Evolutionary conservation across 768 basidiomycete genomes (phyloP).

Genomic region (Podaxis mareebaensis): DNA sequence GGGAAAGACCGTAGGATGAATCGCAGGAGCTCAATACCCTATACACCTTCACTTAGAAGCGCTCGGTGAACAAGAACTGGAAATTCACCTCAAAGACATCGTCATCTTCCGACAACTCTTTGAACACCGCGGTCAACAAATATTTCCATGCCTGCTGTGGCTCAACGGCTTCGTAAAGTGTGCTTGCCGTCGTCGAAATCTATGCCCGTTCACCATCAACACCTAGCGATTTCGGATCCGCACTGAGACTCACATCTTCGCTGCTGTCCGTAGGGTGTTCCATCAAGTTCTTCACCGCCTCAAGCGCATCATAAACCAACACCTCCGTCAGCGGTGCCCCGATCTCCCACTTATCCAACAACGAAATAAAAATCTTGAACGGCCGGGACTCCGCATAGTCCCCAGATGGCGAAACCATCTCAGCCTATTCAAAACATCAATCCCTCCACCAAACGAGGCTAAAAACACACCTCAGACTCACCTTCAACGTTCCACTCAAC

Average conservation of each 20-base stretch:
- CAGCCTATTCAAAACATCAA: slow-evolving; percentile 44
- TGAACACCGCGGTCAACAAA: slow-evolving; percentile 57
- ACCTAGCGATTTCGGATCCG: background rate
- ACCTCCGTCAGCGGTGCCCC: slow-evolving; percentile 78
- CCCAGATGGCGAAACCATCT: slow-evolving; percentile 73
- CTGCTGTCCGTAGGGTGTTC: slow-evolving; percentile 50
- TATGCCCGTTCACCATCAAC: slow-evolving; percentile 25
- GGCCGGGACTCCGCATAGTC: slow-evolving; percentile 81
- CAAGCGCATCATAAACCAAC: slow-evolving; percentile 79
- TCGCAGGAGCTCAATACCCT: slow-evolving; percentile 68
- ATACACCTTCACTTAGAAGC: background rate
- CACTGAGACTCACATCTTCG: slow-evolving; percentile 55
- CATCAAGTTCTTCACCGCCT: slow-evolving; percentile 60
- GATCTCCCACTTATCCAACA: slow-evolving; percentile 97
- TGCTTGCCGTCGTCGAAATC: slow-evolving; percentile 81
- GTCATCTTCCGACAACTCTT: slow-evolving; percentile 50
- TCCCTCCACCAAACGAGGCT: background rate
- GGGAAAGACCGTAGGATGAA: slow-evolving; percentile 78
- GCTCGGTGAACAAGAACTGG: background rate
- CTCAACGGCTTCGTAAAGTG: slow-evolving; percentile 91
- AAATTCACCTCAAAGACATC: slow-evolving; percentile 47
- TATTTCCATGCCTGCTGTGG: slow-evolving; percentile 87
- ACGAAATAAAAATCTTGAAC: slow-evolving; percentile 93
- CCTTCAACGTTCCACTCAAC: slow-evolving; percentile 69
- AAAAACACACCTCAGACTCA: slow-evolving; percentile 25